Evolutionary conservation across 176 grass and related monocot genomes (phyloP), one percentile per base, ranked within the genome.

Genomic region (Pontederia paniculata): DNA sequence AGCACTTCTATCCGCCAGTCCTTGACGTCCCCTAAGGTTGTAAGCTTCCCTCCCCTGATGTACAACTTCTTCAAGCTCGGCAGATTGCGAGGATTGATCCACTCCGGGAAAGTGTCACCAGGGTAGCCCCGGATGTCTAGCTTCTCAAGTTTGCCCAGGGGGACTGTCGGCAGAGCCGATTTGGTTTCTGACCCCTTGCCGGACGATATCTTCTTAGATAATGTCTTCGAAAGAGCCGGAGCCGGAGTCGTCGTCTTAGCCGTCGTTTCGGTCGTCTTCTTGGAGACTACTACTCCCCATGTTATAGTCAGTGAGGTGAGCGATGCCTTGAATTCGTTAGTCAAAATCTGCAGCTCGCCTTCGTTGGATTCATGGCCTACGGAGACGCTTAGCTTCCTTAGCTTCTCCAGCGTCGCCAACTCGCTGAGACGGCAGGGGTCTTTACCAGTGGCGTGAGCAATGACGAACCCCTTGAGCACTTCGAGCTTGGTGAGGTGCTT

Each of bases 391-490:
- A 70, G 53, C 50, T 48, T 70, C 41, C 67, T 43, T 23, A 70
- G 55, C 13, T 58, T 48, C 18, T 57, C 52, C 53, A 58, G 45
- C 31, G 16, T 28, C 12, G 9, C 25, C n/a, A 57, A 21, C 55
- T 69, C 48, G 12, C 45, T n/a, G 52, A 70, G 67, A 23, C 55
- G 52, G 23, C 52, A 58, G 7, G 53, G 67, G 22, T 70, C 52
- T 55, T 69, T 57, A 53, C 67, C 57, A 22, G 42, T 56, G 10
- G 37, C 16, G 41, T 46, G 45, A 15, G 20, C 19, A 44, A 50
- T 15, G 54, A 70, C 21, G 22, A 70, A 59, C 8, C 67, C 67
- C 54, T 70, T 41, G 13, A 70, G 54, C 45, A 58, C 67, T 70
- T 59, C 44, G 46, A 59, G 67, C 17, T 69, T 17, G 10, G 43